These are phyloP conservation scores for Mycena citricolor DNA, from an alignment of 1,284 basidiomycete genomes.

Conservation along the genomic window DNA sequence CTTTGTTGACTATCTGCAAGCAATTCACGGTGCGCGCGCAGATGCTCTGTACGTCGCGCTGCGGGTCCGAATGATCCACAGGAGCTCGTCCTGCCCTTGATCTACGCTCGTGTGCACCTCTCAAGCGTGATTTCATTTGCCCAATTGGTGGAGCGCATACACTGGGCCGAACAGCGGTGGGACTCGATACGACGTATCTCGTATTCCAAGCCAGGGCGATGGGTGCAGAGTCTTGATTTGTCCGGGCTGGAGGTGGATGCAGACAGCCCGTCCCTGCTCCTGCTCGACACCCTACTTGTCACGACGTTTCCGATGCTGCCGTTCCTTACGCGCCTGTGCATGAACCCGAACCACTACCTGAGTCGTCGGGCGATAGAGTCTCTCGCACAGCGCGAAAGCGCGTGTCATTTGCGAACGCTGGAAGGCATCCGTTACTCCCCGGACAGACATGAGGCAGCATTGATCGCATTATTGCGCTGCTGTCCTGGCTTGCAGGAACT, in stretches of 20 bases:
- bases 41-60: too few relatives aligned
- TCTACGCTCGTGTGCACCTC: conserved; percentile 62
- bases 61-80: conserved; percentile 34
- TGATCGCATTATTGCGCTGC: conserved; percentile 55
- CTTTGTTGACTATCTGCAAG: conserved; percentile 66
- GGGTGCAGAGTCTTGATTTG: conserved; percentile 74
- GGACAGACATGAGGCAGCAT: conserved; percentile 42
- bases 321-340: conserved; percentile 57
- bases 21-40: conserved; percentile 67
- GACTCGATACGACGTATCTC: conserved; percentile 82
- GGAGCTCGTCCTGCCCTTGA: conserved; percentile 66
- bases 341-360: conserved; percentile 61
- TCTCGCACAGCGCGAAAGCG: conserved; percentile 55
- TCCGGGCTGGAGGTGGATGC: conserved; percentile 49
- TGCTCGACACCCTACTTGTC: conserved; percentile 60
- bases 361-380: conserved; percentile 60
- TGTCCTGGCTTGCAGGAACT: conserved; percentile 66
- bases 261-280: conserved; percentile 46
- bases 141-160: conserved; percentile 55
- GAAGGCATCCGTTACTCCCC: conserved; percentile 61
- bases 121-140: conserved; percentile 48
- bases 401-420: conserved; percentile 53
- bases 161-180: conserved; percentile 73
- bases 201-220: conserved; percentile 80
- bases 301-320: conserved; percentile 70